Evolutionary conservation across 768 basidiomycete species (phyloP).

Genomic region (Pholiota conissans): DNA sequence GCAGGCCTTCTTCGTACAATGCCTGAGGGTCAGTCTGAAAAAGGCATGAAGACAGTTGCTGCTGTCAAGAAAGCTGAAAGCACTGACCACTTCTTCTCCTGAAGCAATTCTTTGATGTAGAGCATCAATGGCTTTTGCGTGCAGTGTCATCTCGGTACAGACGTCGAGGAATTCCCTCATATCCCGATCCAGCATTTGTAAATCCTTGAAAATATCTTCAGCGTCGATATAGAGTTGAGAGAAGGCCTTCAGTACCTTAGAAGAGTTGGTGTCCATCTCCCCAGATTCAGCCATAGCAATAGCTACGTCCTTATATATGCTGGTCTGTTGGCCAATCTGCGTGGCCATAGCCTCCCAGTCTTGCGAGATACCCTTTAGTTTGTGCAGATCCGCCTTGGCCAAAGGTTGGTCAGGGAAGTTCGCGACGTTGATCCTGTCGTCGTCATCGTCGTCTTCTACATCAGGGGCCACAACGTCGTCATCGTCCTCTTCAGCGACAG

Average conservation of each 20-base stretch:
- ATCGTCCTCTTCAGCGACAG: slow-evolving; percentile 17
- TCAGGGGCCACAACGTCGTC: slow-evolving; percentile 22
- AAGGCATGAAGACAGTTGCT: background rate
- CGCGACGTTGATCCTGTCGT: slow-evolving; percentile 56
- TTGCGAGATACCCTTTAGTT: slow-evolving; percentile 53
- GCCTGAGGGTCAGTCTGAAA: slow-evolving; percentile 51
- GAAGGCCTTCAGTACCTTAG: slow-evolving; percentile 38
- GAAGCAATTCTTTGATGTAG: slow-evolving; percentile 56
- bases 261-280: slow-evolving; percentile 47
- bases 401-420: slow-evolving; percentile 71
- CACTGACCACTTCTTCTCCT: slow-evolving; percentile 62
- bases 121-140: slow-evolving; percentile 52
- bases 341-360: slow-evolving; percentile 64
- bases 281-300: slow-evolving; percentile 61
- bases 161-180: slow-evolving; percentile 74
- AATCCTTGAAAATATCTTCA: slow-evolving; percentile 36
- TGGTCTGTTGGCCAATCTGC: slow-evolving; percentile 45
- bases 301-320: slow-evolving; percentile 43
- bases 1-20: slow-evolving; percentile 49
- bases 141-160: slow-evolving; percentile 55
- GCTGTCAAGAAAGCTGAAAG: background rate
- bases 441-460: slow-evolving; percentile 33
- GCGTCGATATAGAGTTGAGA: background rate
- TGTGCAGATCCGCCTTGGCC: slow-evolving; percentile 47
- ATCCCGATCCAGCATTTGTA: slow-evolving; percentile 60